A percentile compares a stretch with the other conserved stretches of the same genome.
These are phyloP conservation scores for Abrus pulchellus DNA, from an alignment of 306 rosid genomes.

Conservation along the genomic window DNA sequence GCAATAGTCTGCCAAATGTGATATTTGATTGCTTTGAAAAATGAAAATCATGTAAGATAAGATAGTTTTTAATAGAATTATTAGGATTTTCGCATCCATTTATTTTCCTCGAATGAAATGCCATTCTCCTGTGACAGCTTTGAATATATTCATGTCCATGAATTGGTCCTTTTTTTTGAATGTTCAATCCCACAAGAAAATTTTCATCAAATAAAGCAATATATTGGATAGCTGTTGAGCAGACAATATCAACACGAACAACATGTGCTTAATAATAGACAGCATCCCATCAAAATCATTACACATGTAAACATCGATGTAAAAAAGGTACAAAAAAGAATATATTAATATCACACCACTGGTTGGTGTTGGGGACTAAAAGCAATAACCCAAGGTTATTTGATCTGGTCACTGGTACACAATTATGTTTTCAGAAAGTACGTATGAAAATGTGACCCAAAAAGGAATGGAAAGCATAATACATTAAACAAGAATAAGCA, in stretches of 20 bases:
- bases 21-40: neutral
- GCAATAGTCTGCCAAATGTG: neutral
- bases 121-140: neutral
- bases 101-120: neutral
- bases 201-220: no score
- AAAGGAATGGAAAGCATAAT: slow-evolving; percentile 19
- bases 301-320: slow-evolving; percentile 9
- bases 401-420: slow-evolving; percentile 16
- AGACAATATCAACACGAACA: neutral
- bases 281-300: neutral
- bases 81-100: neutral
- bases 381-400: slow-evolving; percentile 1
- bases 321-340: neutral
- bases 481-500: slow-evolving; percentile 38
- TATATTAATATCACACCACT: slow-evolving; percentile 30
- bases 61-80: neutral
- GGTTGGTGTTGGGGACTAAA: neutral
- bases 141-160: neutral
- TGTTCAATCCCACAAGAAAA: neutral
- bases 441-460: slow-evolving; percentile 14
- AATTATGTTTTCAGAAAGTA: slow-evolving; percentile 27
- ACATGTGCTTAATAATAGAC: no score
- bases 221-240: neutral
- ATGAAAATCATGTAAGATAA: neutral
- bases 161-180: neutral